Percentiles rank a stretch among this genome's conserved stretches.
These are phyloP conservation scores for Nasturtium officinale DNA, from an alignment of 345 rosid species.

Conservation along the genomic window DNA sequence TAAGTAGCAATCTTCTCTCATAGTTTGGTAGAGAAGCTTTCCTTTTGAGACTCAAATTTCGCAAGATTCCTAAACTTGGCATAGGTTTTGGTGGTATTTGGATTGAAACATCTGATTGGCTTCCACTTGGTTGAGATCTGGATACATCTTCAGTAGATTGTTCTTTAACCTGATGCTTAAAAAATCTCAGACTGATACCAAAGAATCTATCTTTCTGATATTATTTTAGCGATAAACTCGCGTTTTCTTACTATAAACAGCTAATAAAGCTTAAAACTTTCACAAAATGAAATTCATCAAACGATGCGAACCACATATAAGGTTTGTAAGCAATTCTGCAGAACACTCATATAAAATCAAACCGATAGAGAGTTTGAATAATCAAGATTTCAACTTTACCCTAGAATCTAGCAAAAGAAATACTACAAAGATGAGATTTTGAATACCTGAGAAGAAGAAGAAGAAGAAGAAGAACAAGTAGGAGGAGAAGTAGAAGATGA, in stretches of 20 bases:
- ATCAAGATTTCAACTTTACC: background rate
- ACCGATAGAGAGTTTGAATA: background rate
- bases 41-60: conserved; percentile 69
- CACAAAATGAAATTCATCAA: background rate
- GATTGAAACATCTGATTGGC: conserved; percentile 63
- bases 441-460: conserved; percentile 38
- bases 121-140: conserved; percentile 54
- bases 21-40: conserved; percentile 53
- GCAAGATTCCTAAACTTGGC: conserved; percentile 65
- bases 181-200: background rate
- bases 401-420: background rate
- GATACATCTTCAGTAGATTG: conserved; percentile 45
- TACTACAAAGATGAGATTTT: background rate
- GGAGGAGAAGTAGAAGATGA: conserved; percentile 7
- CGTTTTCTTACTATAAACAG: background rate
- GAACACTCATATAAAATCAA: background rate
- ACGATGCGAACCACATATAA: conserved; percentile 4
- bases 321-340: background rate
- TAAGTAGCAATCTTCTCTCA: conserved; percentile 71
- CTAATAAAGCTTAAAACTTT: too few relatives aligned
- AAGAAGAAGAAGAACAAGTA: background rate
- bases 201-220: background rate
- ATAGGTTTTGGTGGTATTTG: conserved; percentile 64
- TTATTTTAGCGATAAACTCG: background rate
- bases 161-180: conserved; percentile 37